Conservation (phyloP, 441 rosid genomes). For the Bocquillonia castaneifolia region DNA sequence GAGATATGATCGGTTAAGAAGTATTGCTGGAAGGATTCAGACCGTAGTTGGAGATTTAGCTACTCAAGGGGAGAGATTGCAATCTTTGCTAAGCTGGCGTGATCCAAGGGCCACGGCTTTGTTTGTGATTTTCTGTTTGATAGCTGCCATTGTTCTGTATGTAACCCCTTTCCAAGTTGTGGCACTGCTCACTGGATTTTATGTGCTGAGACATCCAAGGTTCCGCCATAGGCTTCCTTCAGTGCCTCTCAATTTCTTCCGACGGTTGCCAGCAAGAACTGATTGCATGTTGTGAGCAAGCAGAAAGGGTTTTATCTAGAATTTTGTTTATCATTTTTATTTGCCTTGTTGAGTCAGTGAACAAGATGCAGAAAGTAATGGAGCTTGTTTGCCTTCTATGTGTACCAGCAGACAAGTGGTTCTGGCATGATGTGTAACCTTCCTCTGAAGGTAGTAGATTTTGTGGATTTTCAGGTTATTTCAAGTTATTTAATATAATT, state of each 20-base stretch:
- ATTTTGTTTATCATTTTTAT: slow-evolving; percentile 19
- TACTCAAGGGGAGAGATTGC: slow-evolving; percentile 92
- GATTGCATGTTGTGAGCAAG: slow-evolving; percentile 77
- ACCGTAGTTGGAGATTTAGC: slow-evolving; percentile 94
- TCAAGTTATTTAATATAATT: slow-evolving; percentile 31
- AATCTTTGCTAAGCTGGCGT: slow-evolving; percentile 90
- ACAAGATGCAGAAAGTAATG: slow-evolving; percentile 28
- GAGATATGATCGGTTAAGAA: slow-evolving; percentile 89
- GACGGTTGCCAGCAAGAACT: slow-evolving; percentile 91
- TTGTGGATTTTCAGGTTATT: slow-evolving; percentile 34
- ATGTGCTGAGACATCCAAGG: slow-evolving; percentile 90
- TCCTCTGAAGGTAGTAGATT: slow-evolving; percentile 44
- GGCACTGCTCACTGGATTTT: slow-evolving; percentile 65
- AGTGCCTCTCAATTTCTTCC: slow-evolving; percentile 91
- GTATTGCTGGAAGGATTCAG: slow-evolving; percentile 90
- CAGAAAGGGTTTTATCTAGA: slow-evolving; percentile 5
- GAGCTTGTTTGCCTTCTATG: slow-evolving; percentile 25
- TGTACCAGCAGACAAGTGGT: slow-evolving; percentile 16
- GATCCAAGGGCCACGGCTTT: slow-evolving; percentile 90
- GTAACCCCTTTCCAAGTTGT: slow-evolving; percentile 89
- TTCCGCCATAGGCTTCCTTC: slow-evolving; percentile 87
- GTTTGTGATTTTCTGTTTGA: slow-evolving; percentile 73
- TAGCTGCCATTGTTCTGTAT: slow-evolving; percentile 74
- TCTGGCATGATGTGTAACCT: slow-evolving; percentile 35
- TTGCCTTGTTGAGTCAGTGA: slow-evolving; percentile 11